Evolutionary conservation across 2,329 filamentous ascomycete species (phyloP), one percentile per base, ranked within the genome.

Genomic region (Cladophialophora chaetospira): DNA sequence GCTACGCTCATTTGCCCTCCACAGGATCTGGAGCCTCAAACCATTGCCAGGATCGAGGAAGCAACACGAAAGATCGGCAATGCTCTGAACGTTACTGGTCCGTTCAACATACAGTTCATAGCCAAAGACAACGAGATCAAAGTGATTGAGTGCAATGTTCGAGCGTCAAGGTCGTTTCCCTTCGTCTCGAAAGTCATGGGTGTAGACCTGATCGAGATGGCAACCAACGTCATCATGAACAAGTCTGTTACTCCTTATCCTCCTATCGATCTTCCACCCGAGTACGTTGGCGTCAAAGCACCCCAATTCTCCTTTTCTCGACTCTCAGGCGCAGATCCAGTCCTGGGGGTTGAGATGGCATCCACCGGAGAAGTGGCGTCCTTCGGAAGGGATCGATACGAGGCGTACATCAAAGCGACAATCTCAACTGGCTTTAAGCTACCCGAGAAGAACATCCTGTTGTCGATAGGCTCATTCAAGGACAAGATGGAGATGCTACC

Each of bases 101-200:
- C 94, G 19, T 97, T 88, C 83, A 99, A 99, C 77, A 99, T 99
- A 63, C 94, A 99, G 73, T 97, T 99, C 78, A 99, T 99, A 68
- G 94, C 94, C 68, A 97, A 97, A 79, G 92, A 97, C 73, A 97
- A 97, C 72, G 93, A 97, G 65, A 97, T 99, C 80, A 97, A 97
- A 81, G 94, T 99, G 65, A 99, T 99, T 63, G 94, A 99, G 77
- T 97, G 94, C 77, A 99, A 99, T 69, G 94, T 97, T 59, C 88
- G 94, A 62, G 94, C 94, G 13, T 97, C 94, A 43, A 85, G 94
- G 64, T 97, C 93, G 0, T 97, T 97, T 82, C 94, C 94, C 60
- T 99, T 99, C 70, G 92, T 97, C 13, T 97, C 92, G 63, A 99
- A 99, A 80, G 91, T 96, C 65, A 97, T 96, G 90, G 92, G 92